Evolutionary conservation across 345 rosid species (phyloP).

Genomic region (Conringia planisiliqua): DNA sequence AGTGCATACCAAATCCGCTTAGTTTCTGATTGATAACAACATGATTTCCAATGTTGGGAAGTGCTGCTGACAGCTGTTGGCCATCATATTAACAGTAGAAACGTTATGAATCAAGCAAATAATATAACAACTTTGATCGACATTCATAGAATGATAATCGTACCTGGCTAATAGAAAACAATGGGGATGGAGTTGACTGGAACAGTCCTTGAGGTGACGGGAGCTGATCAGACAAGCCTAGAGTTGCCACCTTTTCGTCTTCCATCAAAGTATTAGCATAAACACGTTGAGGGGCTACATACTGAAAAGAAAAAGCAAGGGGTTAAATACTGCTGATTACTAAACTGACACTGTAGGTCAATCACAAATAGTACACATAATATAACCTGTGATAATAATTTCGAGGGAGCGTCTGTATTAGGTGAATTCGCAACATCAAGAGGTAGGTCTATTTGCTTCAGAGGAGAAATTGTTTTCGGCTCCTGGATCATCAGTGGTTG

Average conservation of each 20-base stretch:
- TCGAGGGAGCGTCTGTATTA: constrained; percentile 59
- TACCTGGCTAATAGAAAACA: constrained; percentile 71
- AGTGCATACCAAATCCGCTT: constrained; percentile 58
- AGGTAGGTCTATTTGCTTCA: constrained; percentile 70
- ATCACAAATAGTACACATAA: neutral
- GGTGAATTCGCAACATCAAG: constrained; percentile 53
- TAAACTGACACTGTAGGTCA: neutral
- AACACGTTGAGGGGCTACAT: constrained; percentile 58
- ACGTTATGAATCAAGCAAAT: neutral
- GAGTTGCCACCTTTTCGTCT: constrained; percentile 72
- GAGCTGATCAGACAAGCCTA: constrained; percentile 79
- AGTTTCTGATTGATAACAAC: constrained; percentile 83
- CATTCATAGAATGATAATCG: neutral
- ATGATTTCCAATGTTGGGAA: constrained; percentile 75
- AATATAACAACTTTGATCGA: neutral
- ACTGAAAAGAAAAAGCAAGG: constrained; percentile 43
- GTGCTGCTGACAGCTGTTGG: constrained; percentile 65
- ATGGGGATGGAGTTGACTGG: constrained; percentile 66
- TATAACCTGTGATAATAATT: constrained; percentile 75
- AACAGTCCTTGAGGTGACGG: constrained; percentile 79
- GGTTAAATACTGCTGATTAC: neutral
- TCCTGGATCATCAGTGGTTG: constrained; percentile 73
- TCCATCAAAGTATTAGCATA: constrained; percentile 64
- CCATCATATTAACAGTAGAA: constrained; percentile 10
- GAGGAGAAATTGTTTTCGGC: constrained; percentile 59